Evolutionary conservation across 306 rosid genomes (phyloP), one percentile per base, ranked within the genome.

Genomic region (Cicer yamashitae): DNA sequence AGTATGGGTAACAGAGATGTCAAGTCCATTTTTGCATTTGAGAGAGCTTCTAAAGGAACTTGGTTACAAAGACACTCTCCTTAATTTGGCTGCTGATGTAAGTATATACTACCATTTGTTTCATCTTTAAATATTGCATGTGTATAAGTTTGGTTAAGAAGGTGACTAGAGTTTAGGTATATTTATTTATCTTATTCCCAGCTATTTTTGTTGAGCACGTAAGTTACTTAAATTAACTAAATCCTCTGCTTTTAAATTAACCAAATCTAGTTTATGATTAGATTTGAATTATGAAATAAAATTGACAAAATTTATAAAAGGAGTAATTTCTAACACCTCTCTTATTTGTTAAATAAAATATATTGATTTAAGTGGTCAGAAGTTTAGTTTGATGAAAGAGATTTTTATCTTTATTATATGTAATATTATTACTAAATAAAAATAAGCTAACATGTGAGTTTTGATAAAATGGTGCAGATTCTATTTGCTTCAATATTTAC

Each of bases 1-100:
- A 57, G 8, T 87, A 46, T 94, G 94, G 93, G 77, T 94, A 57
- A 88, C 97, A 43, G 98, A 94, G 81, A 37, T 94, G 73, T 94
- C 98, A 10, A 91, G 96, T 77, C 98, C 98, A 45, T 91, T 90
- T 52, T 89, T 94, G 72, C 98, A 94, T 80, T 67, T 87, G 40
- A 87, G 98, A 76, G 96, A 87, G 76, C 61, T 87, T 64, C 87
- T 94, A 40, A 94, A 94, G 82, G 98, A 94, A 75, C 84, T 91
- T 60, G 96, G 96, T 30, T 86, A 82, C n/a, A 88, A 66, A 74
- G 94, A 90, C 39, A 88, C 93, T 6, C 87, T 79, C 48, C 84
- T 94, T 64, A 88, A 90, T 83, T 82, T 94, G 76, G 82, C 81
- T 12, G 96, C 89, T 7, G 97, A 94, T 71, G 97, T 91, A 78